These are phyloP conservation scores for Incumbomyces lentus DNA, from an alignment of 2,329 filamentous ascomycete species.

Conservation along the genomic window DNA sequence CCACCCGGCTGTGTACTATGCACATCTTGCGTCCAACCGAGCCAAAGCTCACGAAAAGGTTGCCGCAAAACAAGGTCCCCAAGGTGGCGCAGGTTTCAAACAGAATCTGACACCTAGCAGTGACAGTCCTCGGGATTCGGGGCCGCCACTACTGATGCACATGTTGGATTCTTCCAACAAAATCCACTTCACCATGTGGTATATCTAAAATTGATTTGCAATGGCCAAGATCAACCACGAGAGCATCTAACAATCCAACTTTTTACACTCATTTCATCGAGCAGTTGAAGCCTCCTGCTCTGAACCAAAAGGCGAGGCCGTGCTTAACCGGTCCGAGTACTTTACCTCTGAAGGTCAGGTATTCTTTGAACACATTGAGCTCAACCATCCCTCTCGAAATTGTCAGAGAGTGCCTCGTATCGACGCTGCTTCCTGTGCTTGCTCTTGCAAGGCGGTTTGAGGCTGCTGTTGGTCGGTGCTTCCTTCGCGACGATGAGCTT, in stretches of 20 bases:
- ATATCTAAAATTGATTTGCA: constrained; percentile 23
- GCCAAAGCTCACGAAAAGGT: constrained; percentile 63
- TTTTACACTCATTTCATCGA: constrained; percentile 3
- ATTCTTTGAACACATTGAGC: background rate
- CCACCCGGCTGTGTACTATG: constrained; percentile 86
- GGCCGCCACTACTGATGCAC: constrained; percentile 26
- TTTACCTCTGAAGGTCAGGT: background rate
- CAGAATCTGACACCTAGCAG: constrained; percentile 22
- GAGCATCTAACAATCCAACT: background rate
- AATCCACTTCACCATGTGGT: constrained; percentile 30
- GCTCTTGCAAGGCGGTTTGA: constrained; percentile 6
- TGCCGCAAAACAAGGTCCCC: constrained; percentile 29
- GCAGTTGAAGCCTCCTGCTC: constrained; percentile 22
- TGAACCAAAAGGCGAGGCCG: constrained; percentile 20
- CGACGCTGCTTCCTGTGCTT: constrained; percentile 4
- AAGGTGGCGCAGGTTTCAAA: constrained; percentile 30
- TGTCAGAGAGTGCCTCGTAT: background rate
- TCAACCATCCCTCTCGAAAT: background rate
- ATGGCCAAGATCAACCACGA: background rate
- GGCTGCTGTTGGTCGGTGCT: constrained; percentile 3
- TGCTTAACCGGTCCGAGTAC: constrained; percentile 12
- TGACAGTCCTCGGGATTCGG: constrained; percentile 22
- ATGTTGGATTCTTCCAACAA: constrained; percentile 20
- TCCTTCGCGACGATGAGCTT: background rate
- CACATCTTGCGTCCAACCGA: constrained; percentile 75